phyloP scores from a whole-genome alignment of 768 basidiomycete species.

The Termitomyces sp. region DNA sequence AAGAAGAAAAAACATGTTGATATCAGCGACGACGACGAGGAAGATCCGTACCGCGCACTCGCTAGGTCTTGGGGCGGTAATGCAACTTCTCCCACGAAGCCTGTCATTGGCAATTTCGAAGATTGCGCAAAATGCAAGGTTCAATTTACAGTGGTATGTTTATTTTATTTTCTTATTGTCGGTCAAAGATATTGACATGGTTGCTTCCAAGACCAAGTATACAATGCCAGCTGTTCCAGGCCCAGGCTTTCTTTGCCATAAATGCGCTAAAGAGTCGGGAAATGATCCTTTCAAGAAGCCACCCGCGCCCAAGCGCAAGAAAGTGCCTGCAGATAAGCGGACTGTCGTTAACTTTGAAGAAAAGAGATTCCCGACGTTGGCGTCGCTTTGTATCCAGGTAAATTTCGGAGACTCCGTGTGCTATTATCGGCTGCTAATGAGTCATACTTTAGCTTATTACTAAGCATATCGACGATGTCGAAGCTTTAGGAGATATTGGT shows the following conservation, averaged over 20 bases:
- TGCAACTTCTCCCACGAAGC: constrained; percentile 36
- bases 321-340: constrained; percentile 59
- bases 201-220: constrained; percentile 65
- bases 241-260: constrained; percentile 79
- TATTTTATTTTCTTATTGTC: neutral
- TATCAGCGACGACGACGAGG: constrained; percentile 46
- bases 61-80: constrained; percentile 42
- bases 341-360: constrained; percentile 68
- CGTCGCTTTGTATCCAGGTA: constrained; percentile 78
- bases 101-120: constrained; percentile 73
- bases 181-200: neutral
- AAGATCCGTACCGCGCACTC: constrained; percentile 63
- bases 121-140: constrained; percentile 78
- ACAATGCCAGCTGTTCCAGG: constrained; percentile 69
- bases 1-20: constrained; percentile 38
- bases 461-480: constrained; percentile 83
- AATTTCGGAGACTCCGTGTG: neutral
- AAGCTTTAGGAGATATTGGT: constrained; percentile 85
- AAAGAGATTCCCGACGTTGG: constrained; percentile 62
- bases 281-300: constrained; percentile 85
- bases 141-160: constrained; percentile 82
- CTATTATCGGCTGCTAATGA: neutral
- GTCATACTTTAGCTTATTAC: constrained; percentile 58
- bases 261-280: constrained; percentile 75
- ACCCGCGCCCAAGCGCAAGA: constrained; percentile 53